Evolutionary conservation across 2,329 filamentous ascomycete genomes (phyloP), one percentile per base, ranked within the genome.

Genomic region (Fusarium napiforme): DNA sequence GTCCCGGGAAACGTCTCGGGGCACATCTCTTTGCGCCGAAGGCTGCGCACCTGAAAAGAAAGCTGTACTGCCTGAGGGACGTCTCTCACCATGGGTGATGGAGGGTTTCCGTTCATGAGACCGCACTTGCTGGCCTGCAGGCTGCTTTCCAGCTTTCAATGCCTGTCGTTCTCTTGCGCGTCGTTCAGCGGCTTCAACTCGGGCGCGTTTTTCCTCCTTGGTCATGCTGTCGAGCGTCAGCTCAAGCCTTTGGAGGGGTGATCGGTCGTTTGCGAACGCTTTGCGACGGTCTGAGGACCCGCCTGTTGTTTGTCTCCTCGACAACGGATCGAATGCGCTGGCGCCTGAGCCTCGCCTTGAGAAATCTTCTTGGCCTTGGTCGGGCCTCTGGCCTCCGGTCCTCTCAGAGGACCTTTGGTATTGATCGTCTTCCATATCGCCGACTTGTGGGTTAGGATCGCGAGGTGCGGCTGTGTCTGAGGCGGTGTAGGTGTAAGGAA

Each of bases 171-270:
- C 91, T 75, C 91, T 89, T 23, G 92, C 89, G 47, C 89, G 88
- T 75, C 91, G 87, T 81, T 98, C 96, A 10, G 94, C 94, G 77
- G 96, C 93, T 79, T 95, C 89, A 9, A 96, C 90, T 52, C 94
- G 89, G 14, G 95, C 94, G 73, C 96, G 89, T 82, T 97, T 97
- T 83, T 98, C 95, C 83, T 98, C 95, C 82, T 98, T 98, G 81
- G 93, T 97, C 82, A 98, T 96, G 83, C 93, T 95, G 82, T 93
- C 93, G 78, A 98, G 88, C 78, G 94, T 96, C 79, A 93, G 90
- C 85, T 99, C 96, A 75, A 99, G 89, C 85, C 92, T 96, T 82
- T 99, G 96, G 59, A 99, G 87, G 59, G 97, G 96, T 72, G 96
- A 98, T 78, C 93, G 91, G 80, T 97, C 93, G 64, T 92, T 88